Evolutionary conservation across 257 asterid genomes (phyloP).

Genomic region (Jaltomata sinuosa): DNA sequence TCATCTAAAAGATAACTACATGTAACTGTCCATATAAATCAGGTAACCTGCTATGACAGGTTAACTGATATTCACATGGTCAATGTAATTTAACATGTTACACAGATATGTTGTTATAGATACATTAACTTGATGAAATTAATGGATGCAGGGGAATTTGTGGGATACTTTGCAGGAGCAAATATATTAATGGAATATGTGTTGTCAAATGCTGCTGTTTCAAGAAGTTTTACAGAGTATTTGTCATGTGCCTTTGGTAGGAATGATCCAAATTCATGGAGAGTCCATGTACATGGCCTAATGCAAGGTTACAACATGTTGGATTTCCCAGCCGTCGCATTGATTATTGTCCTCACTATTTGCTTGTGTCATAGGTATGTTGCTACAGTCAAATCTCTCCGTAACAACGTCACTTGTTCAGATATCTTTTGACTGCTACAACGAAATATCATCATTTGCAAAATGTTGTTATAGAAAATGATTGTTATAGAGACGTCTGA

Average conservation of each 20-base stretch:
- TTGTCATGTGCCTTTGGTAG: slow-evolving; percentile 21
- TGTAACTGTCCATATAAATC: neutral
- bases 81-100: neutral
- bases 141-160: slow-evolving; percentile 28
- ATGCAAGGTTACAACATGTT: slow-evolving; percentile 32
- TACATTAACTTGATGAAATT: neutral
- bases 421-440: neutral
- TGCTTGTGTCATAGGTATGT: slow-evolving; percentile 27
- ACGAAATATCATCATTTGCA: neutral
- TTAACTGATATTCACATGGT: no score
- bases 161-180: slow-evolving; percentile 37
- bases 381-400: neutral
- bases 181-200: slow-evolving; percentile 39
- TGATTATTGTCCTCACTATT: slow-evolving; percentile 14
- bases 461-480: no score
- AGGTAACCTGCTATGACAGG: neutral
- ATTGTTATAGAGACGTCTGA: neutral
- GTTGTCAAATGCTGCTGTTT: slow-evolving; percentile 34
- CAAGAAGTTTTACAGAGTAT: slow-evolving; percentile 39
- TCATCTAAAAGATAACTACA: neutral
- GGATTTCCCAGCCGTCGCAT: slow-evolving; percentile 20
- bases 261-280: slow-evolving; percentile 22
- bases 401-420: neutral
- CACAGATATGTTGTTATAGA: neutral
- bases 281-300: slow-evolving; percentile 24